Base-by-base conservation (phyloP, 140 eudicot species). In the Oenanthe javanica region DNA sequence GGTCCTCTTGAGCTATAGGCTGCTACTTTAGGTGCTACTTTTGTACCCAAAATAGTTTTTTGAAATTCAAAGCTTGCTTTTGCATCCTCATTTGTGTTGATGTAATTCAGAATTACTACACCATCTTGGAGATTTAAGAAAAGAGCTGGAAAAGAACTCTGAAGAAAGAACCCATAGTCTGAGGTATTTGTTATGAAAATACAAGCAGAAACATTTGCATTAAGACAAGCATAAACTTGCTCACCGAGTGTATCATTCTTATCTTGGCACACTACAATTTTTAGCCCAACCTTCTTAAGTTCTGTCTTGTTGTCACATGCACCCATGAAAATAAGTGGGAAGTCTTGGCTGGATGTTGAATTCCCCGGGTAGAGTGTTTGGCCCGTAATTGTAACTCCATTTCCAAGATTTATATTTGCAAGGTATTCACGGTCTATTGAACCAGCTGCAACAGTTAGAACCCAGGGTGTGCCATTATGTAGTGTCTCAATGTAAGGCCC, bases 1-100 rank as follows among this genome's bases (percentile, higher is more conserved):
- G 98, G 98, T 4, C 98, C 98, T 67, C 98, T 82, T 31, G 98
- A 87, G 80, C 98, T 93, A 49, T 93, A 93, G 85, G 90, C 87
- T 2, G 93, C 84, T 79, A 91, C 86, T 64, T 76, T 85, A 5
- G 98, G 98, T 13, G 94, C 91, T 19, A 89, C 85, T 27, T 80
- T 86, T 0, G 84, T 70, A 9, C 87, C 87, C 2, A 86, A 38
- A 2, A 61, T 79, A 0, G 98, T 93, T 63, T 86, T 85, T 14
- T 84, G 86, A 82, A 91, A 88, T 23, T 75, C 79, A 25, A 89
- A 10, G 31, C 82, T 78, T 5, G 85, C 98, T 79, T 91, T 79
- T 81, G 88, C 80, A 13, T 63, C 9, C 49, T 72, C 10, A 1
- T 64, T n/a, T 38, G 71, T 42, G 31, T 81, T 84, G 55, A 87